These are phyloP conservation scores for Cadophora sp. DNA, from an alignment of 2,329 filamentous ascomycete species.

Conservation along the genomic window DNA sequence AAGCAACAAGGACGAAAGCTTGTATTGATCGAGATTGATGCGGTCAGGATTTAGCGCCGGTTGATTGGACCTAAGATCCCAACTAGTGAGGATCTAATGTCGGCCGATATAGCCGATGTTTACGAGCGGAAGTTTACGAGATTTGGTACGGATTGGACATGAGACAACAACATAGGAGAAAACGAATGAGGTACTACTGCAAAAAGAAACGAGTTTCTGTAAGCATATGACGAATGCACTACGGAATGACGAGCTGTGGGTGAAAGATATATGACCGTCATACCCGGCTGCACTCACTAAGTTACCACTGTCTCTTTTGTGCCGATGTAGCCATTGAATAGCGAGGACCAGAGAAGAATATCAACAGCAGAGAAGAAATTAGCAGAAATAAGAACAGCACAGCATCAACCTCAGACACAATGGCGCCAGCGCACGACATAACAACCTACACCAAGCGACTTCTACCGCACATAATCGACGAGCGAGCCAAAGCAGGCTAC, in stretches of 20 bases:
- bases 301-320: too few species aligned
- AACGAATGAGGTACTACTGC: neutral
- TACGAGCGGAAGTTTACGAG: neutral
- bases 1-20: neutral
- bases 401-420: neutral
- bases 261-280: too few species aligned
- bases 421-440: constrained; percentile 7
- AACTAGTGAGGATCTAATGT: neutral
- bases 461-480: constrained; percentile 25
- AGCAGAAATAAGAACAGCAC: neutral
- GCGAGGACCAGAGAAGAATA: neutral
- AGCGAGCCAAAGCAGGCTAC: constrained; percentile 23
- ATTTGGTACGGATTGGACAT: neutral
- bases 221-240: neutral
- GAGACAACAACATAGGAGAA: neutral
- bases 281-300: too few species aligned
- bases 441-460: constrained; percentile 18
- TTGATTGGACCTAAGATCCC: neutral
- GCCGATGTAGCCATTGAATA: too few species aligned
- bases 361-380: neutral
- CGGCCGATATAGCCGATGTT: neutral
- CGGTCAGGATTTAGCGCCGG: neutral
- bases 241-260: too few species aligned
- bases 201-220: neutral
- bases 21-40: neutral